Evolutionary conservation across 1,139 yeast species (phyloP).

Genomic region (Hyphopichia buzzinii): DNA sequence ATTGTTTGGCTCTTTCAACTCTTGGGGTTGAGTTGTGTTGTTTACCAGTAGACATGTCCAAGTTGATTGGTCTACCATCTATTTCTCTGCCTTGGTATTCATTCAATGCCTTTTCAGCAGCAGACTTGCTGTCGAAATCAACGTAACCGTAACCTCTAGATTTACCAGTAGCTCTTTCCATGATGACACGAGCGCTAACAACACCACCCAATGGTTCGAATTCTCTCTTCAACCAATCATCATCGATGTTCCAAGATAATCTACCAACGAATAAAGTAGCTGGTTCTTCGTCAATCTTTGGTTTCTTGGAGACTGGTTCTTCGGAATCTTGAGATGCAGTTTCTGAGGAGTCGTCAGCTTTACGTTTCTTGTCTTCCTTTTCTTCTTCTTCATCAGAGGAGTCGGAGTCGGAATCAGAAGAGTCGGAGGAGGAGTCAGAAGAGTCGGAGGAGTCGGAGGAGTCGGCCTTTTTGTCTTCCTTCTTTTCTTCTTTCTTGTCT

Average conservation of each 20-base stretch:
- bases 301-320: conserved; percentile 36
- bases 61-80: conserved; percentile 94
- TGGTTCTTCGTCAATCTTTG: conserved; percentile 51
- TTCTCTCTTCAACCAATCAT: conserved; percentile 86
- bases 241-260: conserved; percentile 96
- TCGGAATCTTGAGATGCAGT: conserved; percentile 13
- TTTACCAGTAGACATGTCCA: conserved; percentile 86
- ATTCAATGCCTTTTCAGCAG: conserved; percentile 85
- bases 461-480: conserved; percentile 11
- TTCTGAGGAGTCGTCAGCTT: conserved; percentile 21
- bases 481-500: conserved; percentile 13
- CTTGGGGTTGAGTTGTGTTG: conserved; percentile 57
- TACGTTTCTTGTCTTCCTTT: conserved; percentile 31
- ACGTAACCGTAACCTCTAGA: conserved; percentile 98
- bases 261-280: conserved; percentile 95
- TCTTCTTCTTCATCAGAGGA: conserved; percentile 24
- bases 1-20: conserved; percentile 79
- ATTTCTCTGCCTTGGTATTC: conserved; percentile 90
- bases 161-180: conserved; percentile 89
- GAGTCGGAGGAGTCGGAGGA: conserved; percentile 14
- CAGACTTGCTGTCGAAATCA: conserved; percentile 74
- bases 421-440: conserved; percentile 14
- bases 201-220: conserved; percentile 85
- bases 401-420: conserved; percentile 31
- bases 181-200: conserved; percentile 83